Evolutionary conservation across 163 green algal genomes (phyloP), one percentile per base, ranked within the genome.

Genomic region (Volvox carteri): DNA sequence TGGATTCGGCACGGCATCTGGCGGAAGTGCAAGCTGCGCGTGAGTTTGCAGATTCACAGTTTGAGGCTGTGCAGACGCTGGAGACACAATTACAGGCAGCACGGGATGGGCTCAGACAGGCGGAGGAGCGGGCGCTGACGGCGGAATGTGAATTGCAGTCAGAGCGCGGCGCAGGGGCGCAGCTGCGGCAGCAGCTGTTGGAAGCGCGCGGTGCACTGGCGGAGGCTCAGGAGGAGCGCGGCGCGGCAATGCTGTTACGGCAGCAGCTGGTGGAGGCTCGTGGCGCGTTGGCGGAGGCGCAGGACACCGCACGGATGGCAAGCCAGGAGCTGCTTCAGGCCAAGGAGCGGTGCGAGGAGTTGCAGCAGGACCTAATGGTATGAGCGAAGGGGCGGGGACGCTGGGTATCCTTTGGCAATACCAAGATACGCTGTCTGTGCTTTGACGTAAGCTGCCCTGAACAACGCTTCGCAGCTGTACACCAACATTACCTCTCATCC

Each of bases 321-420:
- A 37, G 19, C 35, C 23, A 28, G 67, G 68, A 73, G 50, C 50
- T 39, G 33, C 30, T 30, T 21, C 2, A 12, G 46, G 67, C 11
- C 2, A 16, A 11, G 48, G 30, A 42, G 3, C 46, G 48, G 21
- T 44, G 18, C 21, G 79, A 78, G 19, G 46, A 70, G 30, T 30
- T 81, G 25, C 48, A 18, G 68, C 23, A 33, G 25, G 83, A 74
- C 46, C 23, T 88, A 25, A 44, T 56, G 67, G 80, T 72, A 35
- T 16, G 44, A 18, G 6, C 12, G 46, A 70, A n/a, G n/a, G n/a
- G n/a, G n/a, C n/a, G n/a, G n/a, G n/a, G n/a, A n/a, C n/a, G n/a
- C n/a, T n/a, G n/a, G n/a, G n/a, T n/a, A n/a, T n/a, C n/a, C n/a
- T n/a, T n/a, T n/a, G n/a, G n/a, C n/a, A n/a, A n/a, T n/a, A n/a